Evolutionary conservation across 768 basidiomycete genomes (phyloP), one percentile per base, ranked within the genome.

Genomic region (Cystofilobasidium macerans): DNA sequence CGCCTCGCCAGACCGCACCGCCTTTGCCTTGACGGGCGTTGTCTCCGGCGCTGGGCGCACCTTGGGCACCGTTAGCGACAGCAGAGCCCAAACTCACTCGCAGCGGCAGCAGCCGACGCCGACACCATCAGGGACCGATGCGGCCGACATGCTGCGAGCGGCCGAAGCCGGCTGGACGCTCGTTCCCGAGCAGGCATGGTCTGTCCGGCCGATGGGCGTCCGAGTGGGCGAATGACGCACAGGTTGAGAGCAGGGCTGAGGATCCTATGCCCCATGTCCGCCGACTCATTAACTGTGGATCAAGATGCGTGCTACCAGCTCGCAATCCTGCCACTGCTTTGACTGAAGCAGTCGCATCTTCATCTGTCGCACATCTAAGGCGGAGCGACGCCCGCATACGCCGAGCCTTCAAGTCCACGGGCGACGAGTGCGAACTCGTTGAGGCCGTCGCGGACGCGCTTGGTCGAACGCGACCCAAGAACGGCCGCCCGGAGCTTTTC

Each of bases 371-470:
- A 45, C 13, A 45, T 45, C 36, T 35, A 67, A 3, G 60, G 36
- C 16, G 65, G 60, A 0, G 54, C 54, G 11, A 59, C 47, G 22
- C 53, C 61, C 18, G 47, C 65, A 53, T 67, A 67, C 3, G 65
- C 65, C 1, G 65, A 67, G 12, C 53, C 53, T 40, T 67, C 65
- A 0, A 67, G 54, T 9, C 65, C 65, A 12, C 65, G 51, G 18
- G 59, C 86, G 24, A 94, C 82, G 0, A 94, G 79, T 0, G 86
- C 86, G 75, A 94, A 92, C 69, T 93, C 88, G 70, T 90, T 85
- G 14, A 89, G 85, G 0, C 90, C 89, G 43, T 91, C 89, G 69
- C 86, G 79, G 40, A 85, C 89, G 70, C 80, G 81, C 73, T 85
- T 86, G 2, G 84, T 77, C 22, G 86, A 86, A 47, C 87, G 81